These are phyloP conservation scores for Phytophthora europaea DNA, from an alignment of 352 stramenopile genomes.

Conservation along the genomic window DNA sequence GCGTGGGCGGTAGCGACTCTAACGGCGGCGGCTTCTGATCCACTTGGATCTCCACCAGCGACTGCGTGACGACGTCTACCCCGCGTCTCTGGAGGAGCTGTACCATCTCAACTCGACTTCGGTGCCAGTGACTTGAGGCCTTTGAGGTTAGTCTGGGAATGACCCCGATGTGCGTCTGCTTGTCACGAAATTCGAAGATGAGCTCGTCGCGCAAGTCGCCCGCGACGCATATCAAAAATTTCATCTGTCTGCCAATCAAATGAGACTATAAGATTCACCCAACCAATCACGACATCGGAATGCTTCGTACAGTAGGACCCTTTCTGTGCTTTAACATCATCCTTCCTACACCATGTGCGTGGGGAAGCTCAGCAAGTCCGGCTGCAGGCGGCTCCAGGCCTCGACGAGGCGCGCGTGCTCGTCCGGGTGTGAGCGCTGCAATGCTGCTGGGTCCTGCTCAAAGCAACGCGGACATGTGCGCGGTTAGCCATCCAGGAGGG, in stretches of 20 bases:
- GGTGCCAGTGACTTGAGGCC: slow-evolving; percentile 5
- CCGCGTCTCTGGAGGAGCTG: slow-evolving; percentile 25
- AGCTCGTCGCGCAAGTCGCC: not conserved
- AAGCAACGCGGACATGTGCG: not conserved
- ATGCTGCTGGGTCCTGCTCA: slow-evolving; percentile 68
- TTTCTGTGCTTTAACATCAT: slow-evolving; percentile 24
- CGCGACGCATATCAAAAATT: slow-evolving; percentile 15
- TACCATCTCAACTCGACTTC: slow-evolving; percentile 22
- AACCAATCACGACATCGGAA: slow-evolving; percentile 26
- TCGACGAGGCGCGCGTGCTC: slow-evolving; percentile 79
- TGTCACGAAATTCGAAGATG: slow-evolving; percentile 19
- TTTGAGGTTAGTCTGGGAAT: slow-evolving; percentile 26
- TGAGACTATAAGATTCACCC: slow-evolving; percentile 19
- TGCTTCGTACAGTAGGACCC: slow-evolving; percentile 7
- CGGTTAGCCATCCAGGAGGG: slow-evolving; percentile 20
- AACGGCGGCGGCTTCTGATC: slow-evolving; percentile 23
- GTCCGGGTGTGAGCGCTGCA: slow-evolving; percentile 77
- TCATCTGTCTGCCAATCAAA: slow-evolving; percentile 9
- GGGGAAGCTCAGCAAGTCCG: slow-evolving; percentile 66
- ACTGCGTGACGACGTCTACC: slow-evolving; percentile 19
- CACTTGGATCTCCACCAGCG: slow-evolving; percentile 33
- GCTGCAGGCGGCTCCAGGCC: slow-evolving; percentile 77
- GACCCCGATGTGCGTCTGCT: slow-evolving; percentile 13
- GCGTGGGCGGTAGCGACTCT: slow-evolving; percentile 18
- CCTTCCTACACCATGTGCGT: slow-evolving; percentile 39